Base-by-base conservation (phyloP, 148 eudicot species). In the Spergularia bocconei region DNA sequence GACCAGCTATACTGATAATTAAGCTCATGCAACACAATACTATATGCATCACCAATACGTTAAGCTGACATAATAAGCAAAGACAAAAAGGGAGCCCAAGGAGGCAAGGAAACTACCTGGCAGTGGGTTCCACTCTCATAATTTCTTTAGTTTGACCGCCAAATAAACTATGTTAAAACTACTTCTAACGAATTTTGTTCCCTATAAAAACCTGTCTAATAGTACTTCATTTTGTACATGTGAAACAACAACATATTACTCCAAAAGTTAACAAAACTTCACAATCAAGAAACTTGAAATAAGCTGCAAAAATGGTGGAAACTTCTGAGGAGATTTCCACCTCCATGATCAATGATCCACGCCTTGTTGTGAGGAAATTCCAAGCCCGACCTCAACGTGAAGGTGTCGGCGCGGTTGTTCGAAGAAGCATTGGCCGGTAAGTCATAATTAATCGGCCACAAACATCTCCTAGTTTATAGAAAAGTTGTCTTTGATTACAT, bases 401-500 rank as follows among this genome's bases (percentile, higher is more conserved):
- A 84, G 93, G 96, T 5, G 86, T 83, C 52, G 98, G 96, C 20
- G 96, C 91, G 38, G 79, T 84, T 76, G 98, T 93, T 21, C 77
- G 98, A 65, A 79, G 98, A 82, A 89, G 93, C 86, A 91, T 93
- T 55, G 98, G 98, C 75, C 83, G 96, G 98, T 93, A 77, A 36
- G 47, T 20, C 0, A 20, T 2, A 39, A 25, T 15, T 1, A 44
- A n/a, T 29, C 36, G 36, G 2, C 36, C 36, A 29, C 36, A 29
- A 29, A 17, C 17, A 5, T 11, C 20, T 57, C 38, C 3, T 21
- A 20, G 11, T 11, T 56, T 39, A 44, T 44, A 44, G 36, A 29
- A 44, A 9, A 44, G 0, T 44, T 44, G 48, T 44, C 48, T 44
- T 44, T 44, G 48, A 6, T 6, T 4, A 6, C 48, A 5, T 44